Base-by-base conservation (phyloP, 208 protist genomes). In the Wallacemonas sp. region DNA sequence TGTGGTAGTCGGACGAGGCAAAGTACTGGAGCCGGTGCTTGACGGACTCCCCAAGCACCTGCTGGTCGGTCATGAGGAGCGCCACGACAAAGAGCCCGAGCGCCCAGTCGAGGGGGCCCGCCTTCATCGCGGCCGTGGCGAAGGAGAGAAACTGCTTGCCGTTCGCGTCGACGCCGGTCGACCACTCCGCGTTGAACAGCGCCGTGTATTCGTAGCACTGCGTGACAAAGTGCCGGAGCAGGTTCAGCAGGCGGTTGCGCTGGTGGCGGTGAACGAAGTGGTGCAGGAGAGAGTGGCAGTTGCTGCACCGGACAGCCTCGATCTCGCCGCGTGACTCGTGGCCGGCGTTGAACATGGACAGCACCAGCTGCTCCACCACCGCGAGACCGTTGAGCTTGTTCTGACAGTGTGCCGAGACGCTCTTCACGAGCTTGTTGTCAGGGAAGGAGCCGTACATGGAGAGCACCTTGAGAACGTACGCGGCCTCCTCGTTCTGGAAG, bases 51-150 rank as follows among this genome's bases (percentile, higher is more conserved):
- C 68, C 58, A 30, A 58, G 52, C 14, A 58, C 52, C 52, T 58
- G 52, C 52, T 71, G 74, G 52, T 38, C 69, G 49, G 57, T 19
- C 19, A 76, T 75, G 27, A 54, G 67, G 19, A 96, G 61, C 2
- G 77, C 72, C 27, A 90, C 69, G 11, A 77, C 72, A 39, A 92
- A 80, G 0, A 96, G 61, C 16, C 90, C 90, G 14, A 93, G 49
- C 9, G 76, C 80, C 76, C 85, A 88, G 62, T 87, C 81, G 16
- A 95, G 76, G 30, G 87, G 82, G n/a, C 84, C 80, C 1, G 80
- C 72, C 70, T 86, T 87, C 71, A 88, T 88, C 65, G 78, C 80
- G 2, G 81, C 78, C 16, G 82, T 87, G 17, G 78, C 70, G 44
- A 90, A 79, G 21, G 80, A 74, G 44, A 83, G 80, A 33, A 78